Evolutionary conservation across 495 filamentous ascomycete genomes (phyloP).

Genomic region (Penicillium crystallinum): DNA sequence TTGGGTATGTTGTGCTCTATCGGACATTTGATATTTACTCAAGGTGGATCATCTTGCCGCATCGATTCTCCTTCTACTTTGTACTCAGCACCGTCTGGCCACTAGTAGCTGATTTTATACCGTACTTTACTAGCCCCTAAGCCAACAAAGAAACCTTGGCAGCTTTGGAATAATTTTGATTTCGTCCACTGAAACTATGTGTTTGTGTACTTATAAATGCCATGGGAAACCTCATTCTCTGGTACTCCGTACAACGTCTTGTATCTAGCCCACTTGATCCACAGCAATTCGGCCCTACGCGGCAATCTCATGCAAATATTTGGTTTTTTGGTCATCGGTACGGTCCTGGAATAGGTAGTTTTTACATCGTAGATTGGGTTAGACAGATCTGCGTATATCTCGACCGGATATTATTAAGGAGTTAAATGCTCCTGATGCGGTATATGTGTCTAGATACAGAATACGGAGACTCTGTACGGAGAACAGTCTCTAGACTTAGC

Average conservation of each 20-base stretch:
- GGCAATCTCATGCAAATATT: background rate
- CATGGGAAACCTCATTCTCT: background rate
- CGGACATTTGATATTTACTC: background rate
- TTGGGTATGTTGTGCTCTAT: background rate
- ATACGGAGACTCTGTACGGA: background rate
- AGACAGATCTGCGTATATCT: no score
- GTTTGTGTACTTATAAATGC: background rate
- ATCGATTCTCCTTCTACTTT: background rate
- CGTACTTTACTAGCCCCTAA: background rate
- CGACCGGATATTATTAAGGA: no score
- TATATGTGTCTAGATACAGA: no score
- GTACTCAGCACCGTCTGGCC: no score
- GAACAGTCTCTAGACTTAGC: constrained; percentile 3
- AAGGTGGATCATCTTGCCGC: background rate
- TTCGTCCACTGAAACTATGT: background rate
- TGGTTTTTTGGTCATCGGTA: background rate
- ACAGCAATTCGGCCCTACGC: background rate
- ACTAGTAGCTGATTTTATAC: background rate
- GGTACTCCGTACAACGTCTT: background rate
- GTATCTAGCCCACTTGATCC: background rate
- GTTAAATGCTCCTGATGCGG: no score
- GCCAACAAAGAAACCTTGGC: background rate
- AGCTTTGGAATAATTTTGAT: background rate
- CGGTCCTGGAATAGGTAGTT: no score
- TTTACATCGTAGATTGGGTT: no score